Evolutionary conservation across 805 yeast species (phyloP), one percentile per base, ranked within the genome.

Genomic region (Candida pini): DNA sequence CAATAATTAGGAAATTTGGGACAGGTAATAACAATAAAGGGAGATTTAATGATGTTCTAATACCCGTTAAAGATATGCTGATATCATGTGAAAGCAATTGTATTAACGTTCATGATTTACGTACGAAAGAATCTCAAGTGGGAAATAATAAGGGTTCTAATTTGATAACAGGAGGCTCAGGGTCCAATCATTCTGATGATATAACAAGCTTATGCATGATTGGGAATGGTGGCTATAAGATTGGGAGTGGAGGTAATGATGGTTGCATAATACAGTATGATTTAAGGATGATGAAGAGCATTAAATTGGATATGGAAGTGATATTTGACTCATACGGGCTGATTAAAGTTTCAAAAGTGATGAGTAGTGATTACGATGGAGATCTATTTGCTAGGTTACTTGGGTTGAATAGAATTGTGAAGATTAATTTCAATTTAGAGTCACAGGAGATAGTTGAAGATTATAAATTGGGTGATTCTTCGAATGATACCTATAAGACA

Each of bases 191-290:
- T 34, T 41, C 20, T 12, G 47, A 43, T 34, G 49, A 45, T 31
- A 33, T 43, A 9, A 29, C 29, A 18, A 36, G 48, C 23, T 13
- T 41, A 8, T 9, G 18, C 10, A 34, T 21, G 18, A 25, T 37
- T 6, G n/a, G n/a, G n/a, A n/a, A 23, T 12, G 19, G 28, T 1
- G 35, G 30, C 24, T 18, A 16, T 16, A 33, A 36, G 23, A 26
- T 45, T 28, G 38, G 41, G 10, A 41, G 38, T 20, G 49, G 46
- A 2, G 49, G 49, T 12, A 41, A 41, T 28, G 49, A 45, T 26
- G 49, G 49, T 4, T 28, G 39, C 15, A 31, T 45, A 24, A 43
- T 41, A 27, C 22, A 22, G 29, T 45, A 36, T 31, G 48, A 45
- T 26, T 32, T 45, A 23, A 40, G 49, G 13, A 31, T 30, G 6